Evolutionary conservation across 192 early-diverging fungal genomes (phyloP), one percentile per base, ranked within the genome.

Genomic region (Podila minutissima): DNA sequence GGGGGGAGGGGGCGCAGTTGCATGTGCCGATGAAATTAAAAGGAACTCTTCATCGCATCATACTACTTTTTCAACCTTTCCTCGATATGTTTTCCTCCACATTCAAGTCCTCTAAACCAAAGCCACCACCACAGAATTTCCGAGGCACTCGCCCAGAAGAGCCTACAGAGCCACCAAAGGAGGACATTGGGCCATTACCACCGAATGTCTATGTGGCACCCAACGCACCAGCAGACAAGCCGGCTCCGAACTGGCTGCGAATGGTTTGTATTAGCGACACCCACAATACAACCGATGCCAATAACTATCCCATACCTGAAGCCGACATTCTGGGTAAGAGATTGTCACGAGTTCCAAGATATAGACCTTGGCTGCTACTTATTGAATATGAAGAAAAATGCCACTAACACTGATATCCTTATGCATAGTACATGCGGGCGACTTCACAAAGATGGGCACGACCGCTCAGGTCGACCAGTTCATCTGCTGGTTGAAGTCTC

Each of bases 201-300:
- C 69, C 69, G 22, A 71, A 71, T 57, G 22, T 55, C n/a, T 71
- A 57, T 26, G 5, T 63, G 12, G 69, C 57, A 62, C 9, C 60
- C 28, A 3, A 35, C 5, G 61, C 59, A 20, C 69, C 69, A 26
- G 61, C 59, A 49, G 28, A 72, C 17, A 78, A 78, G 51, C 75
- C 69, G 15, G 69, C 48, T 10, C 58, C 69, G 1, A 62, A 78
- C 32, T 78, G 75, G 75, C 64, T 67, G 28, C 69, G 75, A 6
- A 63, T 78, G 49, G 75, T 78, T 19, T 78, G 75, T 55, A 46
- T 78, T 53, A 78, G 75, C 51, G 75, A 78, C 65, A 78, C 75
- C 11, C 75, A 78, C 49, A 78, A 78, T 41, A 72, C 33, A 29
- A 62, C 71, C 35, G 37, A 63, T 57, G 19, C 41, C 28, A 67